Conservation (phyloP, 495 filamentous ascomycete genomes). For the Annulohypoxylon stygium region DNA sequence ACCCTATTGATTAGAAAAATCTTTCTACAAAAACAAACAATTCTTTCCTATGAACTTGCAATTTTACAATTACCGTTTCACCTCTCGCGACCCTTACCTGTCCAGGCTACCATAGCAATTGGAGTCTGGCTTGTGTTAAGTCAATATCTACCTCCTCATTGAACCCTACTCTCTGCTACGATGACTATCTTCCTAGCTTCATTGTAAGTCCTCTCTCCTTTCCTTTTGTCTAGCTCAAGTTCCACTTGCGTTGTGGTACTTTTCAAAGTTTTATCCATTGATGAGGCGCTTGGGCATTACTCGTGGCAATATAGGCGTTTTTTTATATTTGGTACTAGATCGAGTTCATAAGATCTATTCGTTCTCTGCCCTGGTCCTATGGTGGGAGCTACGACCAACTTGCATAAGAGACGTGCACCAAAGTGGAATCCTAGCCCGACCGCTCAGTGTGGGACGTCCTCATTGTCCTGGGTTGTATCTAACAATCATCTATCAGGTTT, state of each 20-base stretch:
- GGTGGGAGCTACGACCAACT: slow-evolving; percentile 21
- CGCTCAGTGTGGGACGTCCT: neutral
- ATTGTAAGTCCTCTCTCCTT: slow-evolving; percentile 69
- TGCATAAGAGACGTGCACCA: slow-evolving; percentile 14
- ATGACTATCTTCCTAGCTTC: slow-evolving; percentile 89
- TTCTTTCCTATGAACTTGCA: slow-evolving; percentile 44
- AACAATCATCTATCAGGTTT: slow-evolving; percentile 68
- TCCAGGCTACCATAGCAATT: slow-evolving; percentile 30
- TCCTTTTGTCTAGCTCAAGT: slow-evolving; percentile 13
- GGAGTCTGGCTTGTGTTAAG: slow-evolving; percentile 26
- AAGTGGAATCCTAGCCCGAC: slow-evolving; percentile 8
- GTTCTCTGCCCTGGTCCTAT: slow-evolving; percentile 9
- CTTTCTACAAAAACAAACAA: slow-evolving; percentile 7
- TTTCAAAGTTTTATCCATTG: slow-evolving; percentile 3
- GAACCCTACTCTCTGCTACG: slow-evolving; percentile 47
- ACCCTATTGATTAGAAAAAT: neutral
- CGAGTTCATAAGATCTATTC: neutral
- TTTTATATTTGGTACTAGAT: neutral
- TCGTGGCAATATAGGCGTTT: neutral
- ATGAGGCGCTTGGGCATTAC: neutral
- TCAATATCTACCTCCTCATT: slow-evolving; percentile 17
- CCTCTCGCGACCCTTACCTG: slow-evolving; percentile 3
- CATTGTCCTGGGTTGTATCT: slow-evolving; percentile 3
- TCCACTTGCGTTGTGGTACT: neutral
- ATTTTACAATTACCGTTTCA: slow-evolving; percentile 39